phyloP scores from a whole-genome alignment of 2,329 filamentous ascomycete genomes.

The Xylaria digitata region DNA sequence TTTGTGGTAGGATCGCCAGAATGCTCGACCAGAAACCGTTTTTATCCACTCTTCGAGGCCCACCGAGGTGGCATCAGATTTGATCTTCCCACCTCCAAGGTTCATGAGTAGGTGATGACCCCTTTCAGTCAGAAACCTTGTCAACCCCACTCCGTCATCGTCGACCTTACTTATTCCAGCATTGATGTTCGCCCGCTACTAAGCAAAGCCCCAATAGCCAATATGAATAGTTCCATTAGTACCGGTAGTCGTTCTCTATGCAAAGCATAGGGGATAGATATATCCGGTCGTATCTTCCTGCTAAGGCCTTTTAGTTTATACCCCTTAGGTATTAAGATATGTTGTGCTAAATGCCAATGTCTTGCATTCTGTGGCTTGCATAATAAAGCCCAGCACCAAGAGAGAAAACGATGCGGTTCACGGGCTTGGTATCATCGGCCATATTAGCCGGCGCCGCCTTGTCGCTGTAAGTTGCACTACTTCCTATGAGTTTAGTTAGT shows the following conservation, averaged over 20 bases:
- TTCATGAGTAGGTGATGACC: neutral
- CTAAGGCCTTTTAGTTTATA: neutral
- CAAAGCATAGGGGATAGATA: no score
- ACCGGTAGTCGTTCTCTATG: no score
- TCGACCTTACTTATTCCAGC: neutral
- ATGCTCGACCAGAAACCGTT: no score
- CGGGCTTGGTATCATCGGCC: conserved; percentile 11
- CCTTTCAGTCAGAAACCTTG: neutral
- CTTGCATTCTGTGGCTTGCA: conserved; percentile 1
- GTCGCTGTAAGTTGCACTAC: conserved; percentile 19
- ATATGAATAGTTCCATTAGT: no score
- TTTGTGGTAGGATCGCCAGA: no score
- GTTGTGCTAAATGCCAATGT: conserved; percentile 7
- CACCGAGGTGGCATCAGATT: neutral
- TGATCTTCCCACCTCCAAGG: neutral
- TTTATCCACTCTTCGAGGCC: no score
- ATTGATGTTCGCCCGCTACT: neutral
- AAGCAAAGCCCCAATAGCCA: neutral
- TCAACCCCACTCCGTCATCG: conserved; percentile 6
- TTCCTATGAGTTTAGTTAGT: neutral
- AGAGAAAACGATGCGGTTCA: conserved; percentile 22
- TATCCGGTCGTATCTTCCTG: neutral
- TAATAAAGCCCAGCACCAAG: conserved; percentile 5
- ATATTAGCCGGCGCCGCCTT: conserved; percentile 11
- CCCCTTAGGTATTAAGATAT: neutral